phyloP scores from a whole-genome alignment of 73 alveolate species.

The Blepharisma japonicum region DNA sequence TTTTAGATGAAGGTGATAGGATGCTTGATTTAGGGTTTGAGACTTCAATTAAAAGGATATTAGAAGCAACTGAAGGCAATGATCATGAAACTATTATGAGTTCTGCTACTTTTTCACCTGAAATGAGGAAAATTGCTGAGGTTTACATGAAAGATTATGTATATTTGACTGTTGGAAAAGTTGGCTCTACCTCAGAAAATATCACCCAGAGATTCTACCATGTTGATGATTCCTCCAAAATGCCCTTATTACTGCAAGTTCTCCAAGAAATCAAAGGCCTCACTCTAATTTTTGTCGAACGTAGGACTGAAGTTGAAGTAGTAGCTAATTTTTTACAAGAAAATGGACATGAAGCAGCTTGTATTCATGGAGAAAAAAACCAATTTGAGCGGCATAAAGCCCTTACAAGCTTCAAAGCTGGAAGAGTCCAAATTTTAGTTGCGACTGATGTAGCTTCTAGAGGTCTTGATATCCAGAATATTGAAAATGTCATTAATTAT shows the following conservation, averaged over 20 bases:
- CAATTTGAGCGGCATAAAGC: conserved; percentile 66
- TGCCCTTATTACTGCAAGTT: background rate
- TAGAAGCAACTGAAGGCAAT: conserved; percentile 30
- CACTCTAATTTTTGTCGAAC: conserved; percentile 58
- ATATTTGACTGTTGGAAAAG: conserved; percentile 59
- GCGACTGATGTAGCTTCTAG: conserved; percentile 99
- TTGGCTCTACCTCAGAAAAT: conserved; percentile 58
- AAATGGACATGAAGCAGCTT: conserved; percentile 43
- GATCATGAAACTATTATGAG: conserved; percentile 25
- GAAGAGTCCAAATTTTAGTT: conserved; percentile 88
- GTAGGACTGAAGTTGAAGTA: conserved; percentile 72
- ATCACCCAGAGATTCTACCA: conserved; percentile 39
- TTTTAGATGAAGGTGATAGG: conserved; percentile 81
- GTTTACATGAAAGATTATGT: conserved; percentile 58
- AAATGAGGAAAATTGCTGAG: too few relatives aligned
- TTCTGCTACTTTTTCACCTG: conserved; percentile 22
- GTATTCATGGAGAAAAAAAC: conserved; percentile 85
- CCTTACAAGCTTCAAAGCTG: conserved; percentile 80
- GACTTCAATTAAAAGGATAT: conserved; percentile 55
- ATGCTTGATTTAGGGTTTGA: conserved; percentile 89
- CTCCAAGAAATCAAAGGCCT: conserved; percentile 18
- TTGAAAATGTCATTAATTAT: conserved; percentile 90
- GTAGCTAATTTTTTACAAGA: conserved; percentile 49
- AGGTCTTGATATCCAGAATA: conserved; percentile 98
- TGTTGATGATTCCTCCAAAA: conserved; percentile 34